These are phyloP conservation scores for Pseudonitzschia delicatissima DNA, from an alignment of 108 stramenopile genomes.

Conservation along the genomic window DNA sequence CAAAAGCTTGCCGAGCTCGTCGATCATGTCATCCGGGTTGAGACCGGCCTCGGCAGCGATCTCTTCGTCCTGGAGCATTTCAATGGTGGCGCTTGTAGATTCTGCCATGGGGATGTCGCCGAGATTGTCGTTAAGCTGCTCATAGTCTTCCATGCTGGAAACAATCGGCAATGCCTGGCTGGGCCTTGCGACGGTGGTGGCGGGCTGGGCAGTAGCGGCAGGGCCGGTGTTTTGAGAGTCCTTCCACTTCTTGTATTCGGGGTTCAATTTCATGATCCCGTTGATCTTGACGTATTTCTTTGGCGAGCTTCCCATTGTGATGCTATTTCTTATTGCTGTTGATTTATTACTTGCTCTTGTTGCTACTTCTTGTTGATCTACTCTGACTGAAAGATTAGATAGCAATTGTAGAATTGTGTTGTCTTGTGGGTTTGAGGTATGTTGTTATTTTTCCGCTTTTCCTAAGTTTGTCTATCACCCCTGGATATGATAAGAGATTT, in stretches of 20 bases:
- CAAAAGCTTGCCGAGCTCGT: slow-evolving; percentile 34
- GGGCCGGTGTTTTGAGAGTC: slow-evolving; percentile 30
- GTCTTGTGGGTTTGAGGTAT: no score
- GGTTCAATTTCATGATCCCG: slow-evolving; percentile 53
- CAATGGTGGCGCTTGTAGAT: slow-evolving; percentile 39
- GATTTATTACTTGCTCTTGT: no score
- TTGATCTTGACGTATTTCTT: slow-evolving; percentile 56
- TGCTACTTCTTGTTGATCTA: no score
- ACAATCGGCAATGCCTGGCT: slow-evolving; percentile 32
- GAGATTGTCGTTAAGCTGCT: slow-evolving; percentile 26
- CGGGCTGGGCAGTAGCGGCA: not conserved
- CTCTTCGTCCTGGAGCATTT: slow-evolving; percentile 47
- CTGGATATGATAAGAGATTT: no score
- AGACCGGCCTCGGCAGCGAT: slow-evolving; percentile 39
- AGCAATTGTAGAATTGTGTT: no score
- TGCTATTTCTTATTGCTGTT: no score
- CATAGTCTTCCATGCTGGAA: slow-evolving; percentile 37
- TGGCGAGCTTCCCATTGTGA: no score
- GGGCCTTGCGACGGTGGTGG: slow-evolving; percentile 2
- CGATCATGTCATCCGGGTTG: slow-evolving; percentile 38
- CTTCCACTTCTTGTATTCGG: slow-evolving; percentile 46
- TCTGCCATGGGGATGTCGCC: slow-evolving; percentile 31
- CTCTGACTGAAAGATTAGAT: no score
- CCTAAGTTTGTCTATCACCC: no score
- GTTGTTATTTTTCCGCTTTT: no score